A percentile compares a stretch with the other conserved stretches of the same genome.
phyloP scores from a whole-genome alignment of 805 yeast species.

The Kuraishia hungarica region DNA sequence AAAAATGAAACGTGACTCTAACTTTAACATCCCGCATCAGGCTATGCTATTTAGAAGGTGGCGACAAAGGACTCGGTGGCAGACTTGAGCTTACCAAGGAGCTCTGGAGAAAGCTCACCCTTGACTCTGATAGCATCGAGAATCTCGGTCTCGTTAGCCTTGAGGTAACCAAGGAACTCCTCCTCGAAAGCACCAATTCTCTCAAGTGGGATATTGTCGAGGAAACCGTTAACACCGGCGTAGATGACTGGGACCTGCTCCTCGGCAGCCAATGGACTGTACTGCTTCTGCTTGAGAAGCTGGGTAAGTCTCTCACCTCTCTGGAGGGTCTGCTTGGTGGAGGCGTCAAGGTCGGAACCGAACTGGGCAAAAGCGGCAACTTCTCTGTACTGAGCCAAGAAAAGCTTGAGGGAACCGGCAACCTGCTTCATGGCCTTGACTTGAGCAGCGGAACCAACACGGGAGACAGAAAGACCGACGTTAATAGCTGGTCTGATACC shows the following conservation, averaged over 20 bases:
- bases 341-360: conserved; percentile 99
- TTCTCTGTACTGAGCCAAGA: conserved; percentile 99
- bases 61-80: conserved; percentile 91
- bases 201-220: conserved; percentile 77
- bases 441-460: conserved; percentile 99
- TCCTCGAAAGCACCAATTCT: conserved; percentile 88
- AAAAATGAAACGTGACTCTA: neutral
- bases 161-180: conserved; percentile 85
- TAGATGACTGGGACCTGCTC: conserved; percentile 97
- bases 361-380: conserved; percentile 99
- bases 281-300: conserved; percentile 96
- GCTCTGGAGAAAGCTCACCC: conserved; percentile 88
- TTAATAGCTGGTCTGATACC: conserved; percentile 99
- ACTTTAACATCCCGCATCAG: neutral
- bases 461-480: conserved; percentile 99
- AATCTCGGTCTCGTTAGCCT: conserved; percentile 81
- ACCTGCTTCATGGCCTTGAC: conserved; percentile 99
- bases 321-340: conserved; percentile 96
- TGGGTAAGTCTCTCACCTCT: conserved; percentile 99
- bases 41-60: conserved; percentile 50
- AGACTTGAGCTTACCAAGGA: conserved; percentile 77
- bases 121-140: conserved; percentile 74
- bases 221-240: conserved; percentile 99
- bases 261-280: conserved; percentile 94
- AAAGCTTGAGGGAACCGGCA: conserved; percentile 99